Evolutionary conservation across 352 stramenopile genomes (phyloP), one percentile per base, ranked within the genome.

Genomic region (Phytophthora meadii): DNA sequence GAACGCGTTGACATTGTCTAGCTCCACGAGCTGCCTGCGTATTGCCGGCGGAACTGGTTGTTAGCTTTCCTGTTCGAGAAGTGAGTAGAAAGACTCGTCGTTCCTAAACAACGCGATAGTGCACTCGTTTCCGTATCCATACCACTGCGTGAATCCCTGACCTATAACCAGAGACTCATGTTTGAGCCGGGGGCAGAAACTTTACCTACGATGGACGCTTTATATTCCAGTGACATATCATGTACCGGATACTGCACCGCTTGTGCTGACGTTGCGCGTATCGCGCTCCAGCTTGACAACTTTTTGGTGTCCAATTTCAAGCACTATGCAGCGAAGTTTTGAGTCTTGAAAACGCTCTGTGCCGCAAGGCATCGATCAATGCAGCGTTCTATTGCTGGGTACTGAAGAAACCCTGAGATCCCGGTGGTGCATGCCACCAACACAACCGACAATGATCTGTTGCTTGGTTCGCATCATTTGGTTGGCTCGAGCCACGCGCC

Each of bases 41-140:
- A 86, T 88, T 41, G 74, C 77, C 11, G 79, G 79, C 7, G 79
- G 77, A 25, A 82, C 34, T 11, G 74, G 78, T 7, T 88, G 79
- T 52, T 72, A 67, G 44, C 3, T 46, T 42, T 19, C 11, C 12
- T 8, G 36, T 12, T 19, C 4, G 36, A 42, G 11, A 15, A 19
- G 36, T 8, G 11, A 17, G 36, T 42, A 42, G 36, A 42, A 34
- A 8, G 6, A 30, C 27, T 30, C 7, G 10, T 34, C 28, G 28
- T 34, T 34, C 11, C 28, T 34, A 11, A 34, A 34, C 28, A 34
- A 34, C 6, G 0, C 28, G 28, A 34, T 9, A 34, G 12, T 30
- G 28, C 7, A 34, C 28, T 30, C 27, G 0, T 11, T 34, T 34
- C 27, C 28, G 28, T 34, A 11, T 34, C 28, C 28, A 34, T 11